Conservation (phyloP, 129 eudicot genomes). For the Chrysanthemum seticuspe region DNA sequence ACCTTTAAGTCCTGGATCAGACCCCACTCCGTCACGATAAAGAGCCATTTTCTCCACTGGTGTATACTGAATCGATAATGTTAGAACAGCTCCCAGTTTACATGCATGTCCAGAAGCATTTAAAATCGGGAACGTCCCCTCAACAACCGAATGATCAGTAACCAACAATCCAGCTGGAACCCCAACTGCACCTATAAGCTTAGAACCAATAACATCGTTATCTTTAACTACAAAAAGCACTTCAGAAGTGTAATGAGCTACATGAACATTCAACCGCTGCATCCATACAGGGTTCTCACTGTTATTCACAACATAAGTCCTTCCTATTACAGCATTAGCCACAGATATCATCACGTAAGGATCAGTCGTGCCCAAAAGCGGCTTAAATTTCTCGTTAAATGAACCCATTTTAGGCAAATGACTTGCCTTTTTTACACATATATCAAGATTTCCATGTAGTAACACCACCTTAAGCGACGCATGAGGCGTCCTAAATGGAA, state of each 20-base stretch:
- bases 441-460: constrained; percentile 3
- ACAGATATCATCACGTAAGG: constrained; percentile 10
- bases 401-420: constrained; percentile 7
- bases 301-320: background rate
- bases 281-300: constrained; percentile 3
- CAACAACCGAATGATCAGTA: constrained; percentile 3
- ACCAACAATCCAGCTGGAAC: constrained; percentile 6
- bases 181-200: constrained; percentile 14
- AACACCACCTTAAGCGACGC: constrained; percentile 2
- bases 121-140: constrained; percentile 2
- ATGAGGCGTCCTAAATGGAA: constrained; percentile 2
- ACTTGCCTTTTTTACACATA: background rate
- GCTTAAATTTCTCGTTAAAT: background rate
- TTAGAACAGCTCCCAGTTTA: background rate
- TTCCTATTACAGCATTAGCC: constrained; percentile 12
- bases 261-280: background rate
- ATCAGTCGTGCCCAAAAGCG: constrained; percentile 6
- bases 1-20: background rate
- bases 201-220: background rate
- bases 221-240: constrained; percentile 6
- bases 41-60: background rate
- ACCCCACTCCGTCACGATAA: background rate
- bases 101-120: constrained; percentile 9
- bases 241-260: constrained; percentile 6
- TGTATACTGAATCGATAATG: background rate